Conservation (phyloP, 495 filamentous ascomycete species). For the Lasiosphaeris hirsuta region DNA sequence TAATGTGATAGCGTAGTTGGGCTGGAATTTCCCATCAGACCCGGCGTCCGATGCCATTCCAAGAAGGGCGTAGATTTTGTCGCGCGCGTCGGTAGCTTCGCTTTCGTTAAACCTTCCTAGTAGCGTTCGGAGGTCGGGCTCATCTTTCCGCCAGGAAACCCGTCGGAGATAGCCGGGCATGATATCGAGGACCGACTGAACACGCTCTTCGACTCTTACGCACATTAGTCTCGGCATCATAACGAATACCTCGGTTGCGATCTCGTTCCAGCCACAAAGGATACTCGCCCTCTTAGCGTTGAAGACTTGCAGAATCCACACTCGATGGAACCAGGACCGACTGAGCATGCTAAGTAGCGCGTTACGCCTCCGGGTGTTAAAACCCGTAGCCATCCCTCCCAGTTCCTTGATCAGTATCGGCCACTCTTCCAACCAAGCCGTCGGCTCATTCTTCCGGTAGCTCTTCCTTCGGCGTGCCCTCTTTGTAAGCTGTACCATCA, state of each 20-base stretch:
- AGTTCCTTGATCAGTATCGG: background rate
- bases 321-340: constrained; percentile 4
- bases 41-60: constrained; percentile 25
- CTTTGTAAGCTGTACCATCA: background rate
- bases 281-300: background rate
- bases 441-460: background rate
- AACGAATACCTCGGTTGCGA: constrained; percentile 22
- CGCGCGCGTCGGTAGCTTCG: constrained; percentile 24
- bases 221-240: constrained; percentile 17
- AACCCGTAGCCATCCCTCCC: background rate
- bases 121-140: constrained; percentile 23
- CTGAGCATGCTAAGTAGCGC: background rate
- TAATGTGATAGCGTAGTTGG: constrained; percentile 13
- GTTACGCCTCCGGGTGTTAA: constrained; percentile 14
- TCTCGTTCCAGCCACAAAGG: constrained; percentile 23
- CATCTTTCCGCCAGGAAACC: constrained; percentile 26
- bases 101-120: constrained; percentile 25
- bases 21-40: constrained; percentile 4
- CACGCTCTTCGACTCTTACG: constrained; percentile 9
- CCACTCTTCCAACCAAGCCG: background rate
- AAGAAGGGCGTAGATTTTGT: constrained; percentile 31
- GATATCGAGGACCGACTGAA: constrained; percentile 31
- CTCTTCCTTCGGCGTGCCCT: background rate
- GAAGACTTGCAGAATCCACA: constrained; percentile 6
- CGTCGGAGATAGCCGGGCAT: constrained; percentile 28